Base-by-base conservation (phyloP, 331 rosid genomes). In the Spiraea crenata region DNA sequence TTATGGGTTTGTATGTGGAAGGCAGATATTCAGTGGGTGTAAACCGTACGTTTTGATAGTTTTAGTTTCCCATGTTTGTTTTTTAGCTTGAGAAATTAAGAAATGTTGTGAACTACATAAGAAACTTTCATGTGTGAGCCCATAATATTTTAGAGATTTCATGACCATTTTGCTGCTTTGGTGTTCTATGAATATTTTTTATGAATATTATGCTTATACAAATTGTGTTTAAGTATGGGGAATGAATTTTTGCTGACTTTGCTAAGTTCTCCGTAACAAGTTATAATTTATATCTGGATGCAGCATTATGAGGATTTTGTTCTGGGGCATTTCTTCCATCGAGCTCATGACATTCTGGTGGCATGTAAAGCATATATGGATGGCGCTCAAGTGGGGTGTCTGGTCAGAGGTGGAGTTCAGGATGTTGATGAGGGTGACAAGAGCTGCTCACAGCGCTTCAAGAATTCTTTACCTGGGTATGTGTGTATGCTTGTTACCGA, bases 341-440 rank as follows among this genome's bases (percentile, higher is more conserved):
- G 84, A 19, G 92, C 89, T 25, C 75, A 72, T 16, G 93, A 88
- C 57, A 82, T 93, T 76, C 73, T 93, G 75, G 88, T 84, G 69
- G 93, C 96, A 4, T 90, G 93, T 69, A 85, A 85, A 82, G 90
- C 96, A 39, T 90, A 90, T 74, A 81, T 75, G 80, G 92, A 84
- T 65, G 98, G 98, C 50, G 93, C 96, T 81, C 96, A 90, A 78
- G 97, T 90, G 62, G 98, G 98, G 9, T 90, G 90, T 77, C 79
- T 86, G 76, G 96, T 78, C 54, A 84, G 84, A 81, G 98, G 92
- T 41, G 97, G 96, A 45, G 93, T 87, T 79, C 97, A 87, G 75
- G 96, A 90, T 63, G 90, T 88, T 46, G 91, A 88, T 39, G 84
- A 63, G 50, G 84, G 97, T 42, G 90, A 90, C 82, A 81, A 82